phyloP scores from a whole-genome alignment of 768 basidiomycete genomes.

The Pisolithus albus region DNA sequence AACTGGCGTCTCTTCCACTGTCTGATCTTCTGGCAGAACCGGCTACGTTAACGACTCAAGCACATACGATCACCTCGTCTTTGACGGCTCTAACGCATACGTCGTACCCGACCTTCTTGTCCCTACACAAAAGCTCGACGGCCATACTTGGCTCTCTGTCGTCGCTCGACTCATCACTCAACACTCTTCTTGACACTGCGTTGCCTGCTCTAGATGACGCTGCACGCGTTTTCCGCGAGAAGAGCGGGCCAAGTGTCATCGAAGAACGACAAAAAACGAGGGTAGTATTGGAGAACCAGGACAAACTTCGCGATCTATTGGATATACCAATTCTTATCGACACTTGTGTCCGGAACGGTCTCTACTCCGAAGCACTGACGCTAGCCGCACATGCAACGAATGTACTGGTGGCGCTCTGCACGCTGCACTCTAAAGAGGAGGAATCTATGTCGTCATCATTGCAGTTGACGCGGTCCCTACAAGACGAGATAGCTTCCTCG shows the following conservation, averaged over 20 bases:
- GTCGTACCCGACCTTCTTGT: conserved; percentile 87
- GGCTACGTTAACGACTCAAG: conserved; percentile 68
- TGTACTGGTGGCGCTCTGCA: conserved; percentile 33
- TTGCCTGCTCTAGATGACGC: conserved; percentile 74
- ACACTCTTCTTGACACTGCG: conserved; percentile 53
- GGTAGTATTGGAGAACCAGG: conserved; percentile 88
- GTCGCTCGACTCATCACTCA: conserved; percentile 69
- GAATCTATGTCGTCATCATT: conserved; percentile 37
- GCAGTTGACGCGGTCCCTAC: conserved; percentile 42
- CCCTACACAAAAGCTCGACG: conserved; percentile 75
- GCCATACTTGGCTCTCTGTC: conserved; percentile 67
- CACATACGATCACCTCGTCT: conserved; percentile 82
- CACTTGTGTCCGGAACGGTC: conserved; percentile 87
- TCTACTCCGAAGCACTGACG: conserved; percentile 88
- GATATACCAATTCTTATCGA: conserved; percentile 89
- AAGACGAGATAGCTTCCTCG: conserved; percentile 60
- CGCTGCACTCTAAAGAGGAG: conserved; percentile 30
- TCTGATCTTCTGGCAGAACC: conserved; percentile 69
- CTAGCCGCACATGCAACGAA: conserved; percentile 65
- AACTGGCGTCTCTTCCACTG: conserved; percentile 61
- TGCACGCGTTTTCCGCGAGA: conserved; percentile 62
- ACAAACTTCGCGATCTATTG: conserved; percentile 86
- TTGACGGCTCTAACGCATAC: conserved; percentile 85
- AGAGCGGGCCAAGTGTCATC: conserved; percentile 64
- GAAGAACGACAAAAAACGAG: conserved; percentile 67